These are phyloP conservation scores for Phytopythium aichiense DNA, from an alignment of 352 stramenopile species.

Conservation along the genomic window DNA sequence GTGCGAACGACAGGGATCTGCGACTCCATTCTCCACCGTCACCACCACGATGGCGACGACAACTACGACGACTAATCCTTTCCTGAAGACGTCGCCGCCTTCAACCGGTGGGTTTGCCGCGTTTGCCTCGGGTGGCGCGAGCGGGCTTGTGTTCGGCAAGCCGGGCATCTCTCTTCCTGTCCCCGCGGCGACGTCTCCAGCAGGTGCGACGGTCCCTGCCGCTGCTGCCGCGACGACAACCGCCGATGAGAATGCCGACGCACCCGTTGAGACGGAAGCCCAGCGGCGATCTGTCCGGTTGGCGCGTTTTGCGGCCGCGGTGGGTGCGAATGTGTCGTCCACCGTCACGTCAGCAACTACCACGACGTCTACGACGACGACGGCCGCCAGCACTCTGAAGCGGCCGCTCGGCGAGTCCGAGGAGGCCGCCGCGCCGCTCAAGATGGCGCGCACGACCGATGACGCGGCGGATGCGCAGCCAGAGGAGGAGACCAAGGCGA, in stretches of 20 bases:
- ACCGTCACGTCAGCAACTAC: neutral
- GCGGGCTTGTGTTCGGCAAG: constrained; percentile 72
- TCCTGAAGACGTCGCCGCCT: constrained; percentile 21
- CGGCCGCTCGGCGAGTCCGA: constrained; percentile 4
- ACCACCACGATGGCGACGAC: constrained; percentile 8
- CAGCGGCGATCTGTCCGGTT: constrained; percentile 5
- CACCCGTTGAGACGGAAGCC: constrained; percentile 1
- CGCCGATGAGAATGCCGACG: neutral
- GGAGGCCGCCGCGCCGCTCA: constrained; percentile 3
- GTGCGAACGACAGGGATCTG: neutral
- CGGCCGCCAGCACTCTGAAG: neutral
- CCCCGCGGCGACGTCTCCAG: constrained; percentile 43
- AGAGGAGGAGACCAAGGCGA: neutral
- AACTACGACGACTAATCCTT: constrained; percentile 20
- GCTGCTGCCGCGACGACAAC: neutral
- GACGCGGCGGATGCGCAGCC: neutral
- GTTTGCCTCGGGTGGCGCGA: constrained; percentile 49
- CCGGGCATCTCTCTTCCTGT: constrained; percentile 68
- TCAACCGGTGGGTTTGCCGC: constrained; percentile 26
- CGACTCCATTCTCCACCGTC: neutral
- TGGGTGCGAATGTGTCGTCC: neutral
- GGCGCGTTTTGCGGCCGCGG: constrained; percentile 5
- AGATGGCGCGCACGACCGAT: constrained; percentile 5
- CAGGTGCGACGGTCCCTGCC: neutral
- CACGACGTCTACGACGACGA: neutral